phyloP scores from a whole-genome alignment of 1,284 basidiomycete species.

The Phenoliferia sp. region DNA sequence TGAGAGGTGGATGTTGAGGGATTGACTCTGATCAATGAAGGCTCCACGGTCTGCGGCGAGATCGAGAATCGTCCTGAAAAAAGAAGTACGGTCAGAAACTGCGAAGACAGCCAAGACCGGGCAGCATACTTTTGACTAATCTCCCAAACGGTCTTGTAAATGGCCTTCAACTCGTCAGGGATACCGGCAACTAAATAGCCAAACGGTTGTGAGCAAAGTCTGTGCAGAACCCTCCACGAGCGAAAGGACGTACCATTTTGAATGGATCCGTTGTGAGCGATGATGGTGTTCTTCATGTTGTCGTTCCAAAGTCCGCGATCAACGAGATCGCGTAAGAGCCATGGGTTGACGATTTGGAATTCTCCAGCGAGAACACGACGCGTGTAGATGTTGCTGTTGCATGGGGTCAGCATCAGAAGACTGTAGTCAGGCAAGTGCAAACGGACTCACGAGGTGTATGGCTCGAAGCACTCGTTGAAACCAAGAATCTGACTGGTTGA shows the following conservation, averaged over 20 bases:
- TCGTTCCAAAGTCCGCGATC: conserved; percentile 95
- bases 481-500: conserved; percentile 98
- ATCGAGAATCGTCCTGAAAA: not conserved
- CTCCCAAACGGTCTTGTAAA: conserved; percentile 99
- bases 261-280: conserved; percentile 92
- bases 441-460: conserved; percentile 71
- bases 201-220: not conserved
- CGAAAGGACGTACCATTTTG: conserved; percentile 61
- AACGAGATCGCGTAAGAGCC: conserved; percentile 95
- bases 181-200: conserved; percentile 53
- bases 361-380: conserved; percentile 98
- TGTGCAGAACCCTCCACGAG: not conserved
- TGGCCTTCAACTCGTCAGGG: conserved; percentile 84
- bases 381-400: conserved; percentile 95
- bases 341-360: conserved; percentile 98
- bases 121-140: conserved; percentile 76
- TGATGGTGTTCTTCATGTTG: conserved; percentile 98
- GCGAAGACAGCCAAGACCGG: conserved; percentile 69
- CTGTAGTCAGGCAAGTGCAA: not conserved
- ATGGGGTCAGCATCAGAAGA: conserved; percentile 18
- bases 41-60: conserved; percentile 55
- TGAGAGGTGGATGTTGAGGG: conserved; percentile 87
- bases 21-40: conserved; percentile 85
- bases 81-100: conserved; percentile 53
- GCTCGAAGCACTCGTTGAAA: conserved; percentile 98